Base-by-base conservation (phyloP, 345 rosid genomes). In the Conringia planisiliqua region DNA sequence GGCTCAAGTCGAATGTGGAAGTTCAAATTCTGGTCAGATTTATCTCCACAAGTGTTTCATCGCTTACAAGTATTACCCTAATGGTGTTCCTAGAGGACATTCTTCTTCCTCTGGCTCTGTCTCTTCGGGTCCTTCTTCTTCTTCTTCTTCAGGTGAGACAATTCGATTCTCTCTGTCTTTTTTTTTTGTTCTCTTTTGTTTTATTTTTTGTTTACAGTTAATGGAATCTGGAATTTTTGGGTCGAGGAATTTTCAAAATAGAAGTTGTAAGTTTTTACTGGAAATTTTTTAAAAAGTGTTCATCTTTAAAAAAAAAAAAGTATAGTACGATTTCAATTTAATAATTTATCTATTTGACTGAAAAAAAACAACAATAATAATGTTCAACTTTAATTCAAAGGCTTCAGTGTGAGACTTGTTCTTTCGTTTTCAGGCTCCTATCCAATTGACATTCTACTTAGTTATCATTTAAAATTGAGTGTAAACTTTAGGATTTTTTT, bases 1-100 rank as follows among this genome's bases (percentile, higher is more conserved):
- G 68, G 93, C 97, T 71, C 98, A 95, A 78, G 97, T 88, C 4
- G 99, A 95, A 70, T 95, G 99, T 79, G 99, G 99, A 27, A 81
- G 83, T 73, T 80, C 99, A 36, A 78, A 77, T 13, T 90, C 94
- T 3, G 97, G 91, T 62, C 98, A 95, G 82, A 75, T 95, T 32
- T 95, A 92, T 82, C 84, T 95, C 2, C 90, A 92, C 32, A 95
- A 96, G 62, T 95, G 99, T 84, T 92, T 92, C 36, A 64, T 92
- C n/a, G 89, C 89, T 76, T 95, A 86, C 65, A 82, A 60, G 38
- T 91, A 89, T 78, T 90, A 84, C 63, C 92, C 99, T 13, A 90
- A 89, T 83, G 99, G 99, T 52, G 86, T 86, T 29, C 96, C 94
- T 9, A 81, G 77, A 70, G 79, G 89, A 65, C 75, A 85, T 1